Evolutionary conservation across 108 stramenopile genomes (phyloP), one percentile per base, ranked within the genome.

Genomic region (Epithemia pelagica): DNA sequence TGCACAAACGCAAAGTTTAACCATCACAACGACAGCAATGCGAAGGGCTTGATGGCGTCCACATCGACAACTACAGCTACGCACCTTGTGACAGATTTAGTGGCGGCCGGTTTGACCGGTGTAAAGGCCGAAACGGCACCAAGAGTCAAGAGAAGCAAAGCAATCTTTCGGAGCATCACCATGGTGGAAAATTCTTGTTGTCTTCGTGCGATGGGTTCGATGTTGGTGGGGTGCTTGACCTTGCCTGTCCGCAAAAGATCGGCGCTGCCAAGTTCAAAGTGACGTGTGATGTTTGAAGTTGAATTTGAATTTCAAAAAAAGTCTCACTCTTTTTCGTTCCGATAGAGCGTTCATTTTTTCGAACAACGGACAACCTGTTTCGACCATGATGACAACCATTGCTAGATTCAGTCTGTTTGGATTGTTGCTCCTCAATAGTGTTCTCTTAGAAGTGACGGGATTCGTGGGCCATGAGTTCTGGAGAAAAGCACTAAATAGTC

Each of bases 121-220:
- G 83, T 75, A 67, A 92, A 92, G 29, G 82, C 90, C 62, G 87
- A 84, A 58, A 62, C 90, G 65, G 72, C 76, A 61, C 71, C 68
- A 58, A 80, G 77, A 65, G 69, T 74, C 58, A 91, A 74, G 64
- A 77, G 64, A 65, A 92, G 84, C 65, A 86, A 82, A 54, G 84
- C 66, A 56, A 89, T 74, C 61, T 87, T 77, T 76, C 78, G 71
- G 73, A 92, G 71, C 65, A 84, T 85, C 54, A 86, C 86, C 90
- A 92, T 92, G 53, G 24, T 66, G 46, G 51, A n/a, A n/a, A 46
- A 46, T 46, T 15, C 10, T 15, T 10, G 37, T 46, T 46, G 23
- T 5, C 20, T 7, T 46, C 5, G 37, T 46, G 37, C 15, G n/a
- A 23, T 18, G 61, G 28, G 25, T 25, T 8, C 21, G 30, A 32